Percentiles rank a stretch among this genome's conserved stretches.
phyloP scores from a whole-genome alignment of 108 stramenopile genomes.

The Craspedostauros australis region DNA sequence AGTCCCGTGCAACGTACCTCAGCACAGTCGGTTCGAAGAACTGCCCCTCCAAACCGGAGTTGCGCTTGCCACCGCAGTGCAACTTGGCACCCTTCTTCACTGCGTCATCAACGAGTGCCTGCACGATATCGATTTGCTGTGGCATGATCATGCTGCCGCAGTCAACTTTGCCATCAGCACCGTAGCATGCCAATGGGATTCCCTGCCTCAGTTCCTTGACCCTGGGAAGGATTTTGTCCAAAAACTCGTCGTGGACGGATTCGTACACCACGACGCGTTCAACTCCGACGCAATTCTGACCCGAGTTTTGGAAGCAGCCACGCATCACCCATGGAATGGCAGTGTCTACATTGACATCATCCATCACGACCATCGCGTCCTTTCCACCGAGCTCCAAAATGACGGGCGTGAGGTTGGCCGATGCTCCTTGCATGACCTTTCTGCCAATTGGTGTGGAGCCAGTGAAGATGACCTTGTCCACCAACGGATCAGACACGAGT shows the following conservation, averaged over 20 bases:
- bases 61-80: constrained; percentile 86
- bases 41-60: constrained; percentile 54
- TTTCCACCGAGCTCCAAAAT: constrained; percentile 98
- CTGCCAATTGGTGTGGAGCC: constrained; percentile 92
- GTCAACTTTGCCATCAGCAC: constrained; percentile 69
- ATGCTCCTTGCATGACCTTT: constrained; percentile 88
- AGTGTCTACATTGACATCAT: constrained; percentile 77
- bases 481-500: constrained; percentile 73
- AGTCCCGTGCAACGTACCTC: constrained; percentile 19
- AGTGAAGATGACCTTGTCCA: constrained; percentile 99
- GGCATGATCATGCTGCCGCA: constrained; percentile 93
- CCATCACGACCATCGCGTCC: constrained; percentile 96
- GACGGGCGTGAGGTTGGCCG: constrained; percentile 90
- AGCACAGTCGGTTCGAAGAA: constrained; percentile 96
- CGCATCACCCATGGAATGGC: constrained; percentile 90
- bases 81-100: constrained; percentile 91
- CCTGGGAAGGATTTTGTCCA: constrained; percentile 41
- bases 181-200: constrained; percentile 53
- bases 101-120: constrained; percentile 94
- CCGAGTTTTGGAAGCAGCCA: constrained; percentile 95
- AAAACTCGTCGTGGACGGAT: constrained; percentile 66
- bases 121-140: constrained; percentile 72
- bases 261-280: constrained; percentile 97
- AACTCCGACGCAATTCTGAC: constrained; percentile 98
- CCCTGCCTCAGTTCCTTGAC: constrained; percentile 77